Conservation (phyloP, 2,329 filamentous ascomycete genomes). For the Aspergillus persii region DNA sequence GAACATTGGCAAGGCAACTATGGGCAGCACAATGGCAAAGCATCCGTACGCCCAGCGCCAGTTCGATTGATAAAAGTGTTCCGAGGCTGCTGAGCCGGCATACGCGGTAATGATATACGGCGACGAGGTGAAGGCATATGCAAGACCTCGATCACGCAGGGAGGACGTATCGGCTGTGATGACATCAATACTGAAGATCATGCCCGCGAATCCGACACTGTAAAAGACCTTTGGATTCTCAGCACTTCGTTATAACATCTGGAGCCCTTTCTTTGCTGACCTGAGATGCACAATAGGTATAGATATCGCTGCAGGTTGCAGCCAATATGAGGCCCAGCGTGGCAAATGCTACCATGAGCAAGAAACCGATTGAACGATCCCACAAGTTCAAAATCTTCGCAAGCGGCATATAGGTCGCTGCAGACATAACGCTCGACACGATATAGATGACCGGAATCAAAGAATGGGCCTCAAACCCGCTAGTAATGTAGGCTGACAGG, state of each 20-base stretch:
- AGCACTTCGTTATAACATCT: not conserved
- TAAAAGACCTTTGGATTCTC: constrained; percentile 51
- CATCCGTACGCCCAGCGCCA: constrained; percentile 63
- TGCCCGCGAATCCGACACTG: constrained; percentile 53
- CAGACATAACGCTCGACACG: constrained; percentile 55
- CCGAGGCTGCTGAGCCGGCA: constrained; percentile 51
- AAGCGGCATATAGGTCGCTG: constrained; percentile 57
- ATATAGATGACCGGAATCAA: constrained; percentile 56
- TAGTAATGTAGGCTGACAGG: constrained; percentile 52
- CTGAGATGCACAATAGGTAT: constrained; percentile 62
- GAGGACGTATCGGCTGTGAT: constrained; percentile 61
- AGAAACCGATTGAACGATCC: constrained; percentile 59
- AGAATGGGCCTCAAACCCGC: constrained; percentile 53
- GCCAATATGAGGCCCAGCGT: constrained; percentile 58
- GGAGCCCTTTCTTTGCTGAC: constrained; percentile 3
- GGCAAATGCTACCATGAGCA: constrained; percentile 48
- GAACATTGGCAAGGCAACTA: constrained; percentile 55
- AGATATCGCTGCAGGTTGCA: constrained; percentile 59
- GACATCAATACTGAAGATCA: constrained; percentile 56
- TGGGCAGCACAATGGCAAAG: constrained; percentile 58
- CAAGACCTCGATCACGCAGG: constrained; percentile 58
- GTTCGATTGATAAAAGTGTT: constrained; percentile 49
- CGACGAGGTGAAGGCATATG: constrained; percentile 56
- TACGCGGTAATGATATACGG: constrained; percentile 62
- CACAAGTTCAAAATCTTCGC: constrained; percentile 63